A percentile compares a stretch with the other conserved stretches of the same genome.
Conservation (phyloP, 495 filamentous ascomycete genomes). For the Penicillium riverlandense region DNA sequence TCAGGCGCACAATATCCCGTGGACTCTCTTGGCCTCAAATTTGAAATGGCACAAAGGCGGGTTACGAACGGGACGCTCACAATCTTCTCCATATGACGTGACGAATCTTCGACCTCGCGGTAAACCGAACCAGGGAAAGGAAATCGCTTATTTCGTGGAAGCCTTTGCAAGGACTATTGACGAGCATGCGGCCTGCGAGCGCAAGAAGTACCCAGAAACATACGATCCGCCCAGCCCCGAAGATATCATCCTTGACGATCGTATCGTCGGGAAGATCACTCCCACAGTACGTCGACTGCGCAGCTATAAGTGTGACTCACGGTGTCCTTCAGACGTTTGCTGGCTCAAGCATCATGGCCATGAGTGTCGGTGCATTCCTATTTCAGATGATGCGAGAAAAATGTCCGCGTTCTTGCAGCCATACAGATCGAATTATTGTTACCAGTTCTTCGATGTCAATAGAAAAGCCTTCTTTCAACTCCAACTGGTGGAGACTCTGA, state of each 20-base stretch:
- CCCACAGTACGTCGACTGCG: no score
- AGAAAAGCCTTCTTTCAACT: constrained; percentile 11
- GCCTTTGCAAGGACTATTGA: constrained; percentile 8
- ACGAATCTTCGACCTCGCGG: constrained; percentile 9
- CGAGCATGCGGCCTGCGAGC: constrained; percentile 11
- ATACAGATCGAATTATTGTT: neutral
- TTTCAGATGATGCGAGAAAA: constrained; percentile 8
- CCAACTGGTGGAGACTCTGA: constrained; percentile 13
- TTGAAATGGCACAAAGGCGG: neutral
- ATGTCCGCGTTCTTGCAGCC: constrained; percentile 7
- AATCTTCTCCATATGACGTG: neutral
- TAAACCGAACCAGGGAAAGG: constrained; percentile 10
- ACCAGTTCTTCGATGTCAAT: neutral
- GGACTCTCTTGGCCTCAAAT: constrained; percentile 9
- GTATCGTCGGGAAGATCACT: no score
- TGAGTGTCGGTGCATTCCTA: neutral
- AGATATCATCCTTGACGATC: no score
- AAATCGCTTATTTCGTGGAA: constrained; percentile 9
- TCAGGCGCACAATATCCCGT: constrained; percentile 14
- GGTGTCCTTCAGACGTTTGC: no score
- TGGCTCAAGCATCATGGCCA: no score
- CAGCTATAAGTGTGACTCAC: no score
- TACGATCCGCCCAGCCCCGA: neutral
- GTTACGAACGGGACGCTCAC: no score
- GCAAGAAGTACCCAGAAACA: constrained; percentile 8